Conservation (phyloP, 2,329 filamentous ascomycete species). For the Juglanconis sp. region DNA sequence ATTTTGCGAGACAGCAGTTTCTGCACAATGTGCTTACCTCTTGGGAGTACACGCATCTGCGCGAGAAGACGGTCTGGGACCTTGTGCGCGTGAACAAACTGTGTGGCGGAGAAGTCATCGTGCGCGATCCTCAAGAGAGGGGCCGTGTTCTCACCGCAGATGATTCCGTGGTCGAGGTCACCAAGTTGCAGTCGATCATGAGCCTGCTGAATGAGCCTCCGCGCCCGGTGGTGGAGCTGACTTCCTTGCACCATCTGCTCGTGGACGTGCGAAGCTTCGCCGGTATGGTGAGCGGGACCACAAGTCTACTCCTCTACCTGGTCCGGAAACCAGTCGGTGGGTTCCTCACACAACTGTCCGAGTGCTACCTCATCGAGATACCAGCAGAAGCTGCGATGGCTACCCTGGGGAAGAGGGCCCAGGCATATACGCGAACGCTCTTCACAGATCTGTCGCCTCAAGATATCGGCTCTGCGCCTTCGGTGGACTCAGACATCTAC, state of each 20-base stretch:
- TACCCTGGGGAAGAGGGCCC: slow-evolving; percentile 60
- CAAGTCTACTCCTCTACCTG: slow-evolving; percentile 73
- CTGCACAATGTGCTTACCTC: slow-evolving; percentile 90
- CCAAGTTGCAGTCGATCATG: slow-evolving; percentile 92
- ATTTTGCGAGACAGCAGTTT: slow-evolving; percentile 82
- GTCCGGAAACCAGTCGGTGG: slow-evolving; percentile 67
- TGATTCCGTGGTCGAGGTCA: slow-evolving; percentile 88
- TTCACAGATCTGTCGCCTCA: slow-evolving; percentile 81
- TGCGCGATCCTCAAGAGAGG: slow-evolving; percentile 78
- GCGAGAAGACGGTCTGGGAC: slow-evolving; percentile 93
- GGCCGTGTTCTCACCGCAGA: slow-evolving; percentile 87
- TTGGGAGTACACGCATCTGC: slow-evolving; percentile 74
- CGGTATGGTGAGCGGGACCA: slow-evolving; percentile 71
- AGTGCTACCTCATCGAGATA: slow-evolving; percentile 77
- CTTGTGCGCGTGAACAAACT: slow-evolving; percentile 92
- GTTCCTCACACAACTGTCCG: slow-evolving; percentile 67
- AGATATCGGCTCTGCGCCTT: slow-evolving; percentile 62
- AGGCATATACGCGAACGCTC: slow-evolving; percentile 74
- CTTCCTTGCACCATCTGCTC: slow-evolving; percentile 74
- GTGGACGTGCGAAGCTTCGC: slow-evolving; percentile 82
- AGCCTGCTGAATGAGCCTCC: slow-evolving; percentile 86
- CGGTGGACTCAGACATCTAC: slow-evolving; percentile 71
- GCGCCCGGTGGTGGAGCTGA: slow-evolving; percentile 61
- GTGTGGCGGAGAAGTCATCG: slow-evolving; percentile 89
- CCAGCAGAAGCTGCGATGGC: slow-evolving; percentile 70